These are phyloP conservation scores for Entomortierella parvispora DNA, from an alignment of 192 early-diverging fungal genomes.

Conservation along the genomic window DNA sequence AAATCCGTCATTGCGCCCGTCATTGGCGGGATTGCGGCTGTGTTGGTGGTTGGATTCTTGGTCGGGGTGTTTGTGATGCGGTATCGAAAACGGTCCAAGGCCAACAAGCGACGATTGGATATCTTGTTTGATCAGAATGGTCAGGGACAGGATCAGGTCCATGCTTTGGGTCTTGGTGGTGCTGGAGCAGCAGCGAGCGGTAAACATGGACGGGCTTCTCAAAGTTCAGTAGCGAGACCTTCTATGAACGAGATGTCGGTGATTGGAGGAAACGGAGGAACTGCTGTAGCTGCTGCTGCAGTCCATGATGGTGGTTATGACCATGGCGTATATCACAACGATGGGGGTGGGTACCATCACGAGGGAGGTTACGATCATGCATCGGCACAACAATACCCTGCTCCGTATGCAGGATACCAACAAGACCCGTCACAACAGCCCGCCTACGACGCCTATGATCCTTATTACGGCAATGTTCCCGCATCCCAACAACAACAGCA, in stretches of 20 bases:
- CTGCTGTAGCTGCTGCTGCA: constrained; percentile 2
- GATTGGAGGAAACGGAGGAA: no score
- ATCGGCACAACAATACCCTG: constrained; percentile 8
- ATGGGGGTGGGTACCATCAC: constrained; percentile 5
- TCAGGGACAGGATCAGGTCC: constrained; percentile 3
- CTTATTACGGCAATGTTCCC: constrained; percentile 17
- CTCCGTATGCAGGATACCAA: constrained; percentile 28
- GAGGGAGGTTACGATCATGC: constrained; percentile 33
- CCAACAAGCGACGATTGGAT: constrained; percentile 28
- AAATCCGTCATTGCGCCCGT: constrained; percentile 28
- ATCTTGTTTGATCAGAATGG: constrained; percentile 23
- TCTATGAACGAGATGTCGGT: constrained; percentile 30
- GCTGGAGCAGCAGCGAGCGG: constrained; percentile 7
- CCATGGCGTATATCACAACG: constrained; percentile 14
- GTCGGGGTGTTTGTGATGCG: constrained; percentile 47
- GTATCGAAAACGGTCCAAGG: constrained; percentile 14
- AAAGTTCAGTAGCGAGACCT: not conserved
- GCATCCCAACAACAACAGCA: no score
- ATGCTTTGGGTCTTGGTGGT: constrained; percentile 2
- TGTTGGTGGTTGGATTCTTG: constrained; percentile 29
- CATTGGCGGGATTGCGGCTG: constrained; percentile 36
- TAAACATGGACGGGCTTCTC: not conserved
- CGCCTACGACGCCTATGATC: constrained; percentile 26
- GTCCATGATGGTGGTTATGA: constrained; percentile 7
- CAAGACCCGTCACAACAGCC: not conserved